Base-by-base conservation (phyloP, 768 basidiomycete species). In the Suillus placidus region DNA sequence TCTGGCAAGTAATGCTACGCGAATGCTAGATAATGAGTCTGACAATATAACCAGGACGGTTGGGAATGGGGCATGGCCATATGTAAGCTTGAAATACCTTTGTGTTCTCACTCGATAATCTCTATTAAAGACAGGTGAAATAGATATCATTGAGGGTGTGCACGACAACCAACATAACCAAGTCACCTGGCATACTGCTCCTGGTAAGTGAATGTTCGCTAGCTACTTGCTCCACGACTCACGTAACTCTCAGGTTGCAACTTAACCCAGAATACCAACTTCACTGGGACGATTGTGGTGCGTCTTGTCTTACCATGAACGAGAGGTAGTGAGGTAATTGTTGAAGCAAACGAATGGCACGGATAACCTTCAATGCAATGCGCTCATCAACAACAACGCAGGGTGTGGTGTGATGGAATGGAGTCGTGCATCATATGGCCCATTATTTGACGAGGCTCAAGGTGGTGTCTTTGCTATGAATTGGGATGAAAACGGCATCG, bases 391-490 rank as follows among this genome's bases (percentile, higher is more conserved):
- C 67, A 73, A 76, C 34, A 92, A 92, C 72, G 82, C 88, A 52
- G 94, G 94, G 8, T 95, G 94, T 69, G 88, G 89, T 43, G 80
- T 94, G 67, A 85, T 83, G 0, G 93, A 95, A 72, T 88, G 87
- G 87, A 94, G 92, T 71, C 82, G 83, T 26, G 88, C 90, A 2
- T 95, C 94, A 0, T 95, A 92, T 76, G 94, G 94, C 0, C 88
- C 90, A 43, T 85, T 84, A 61, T 95, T 95, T 73, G 94, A 95
- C 67, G 82, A 83, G 1, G 87, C 86, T 71, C 86, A 90, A 12
- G 94, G 94, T 6, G 94, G 94, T 4, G 88, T 94, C 3, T 95
- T 93, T 73, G 93, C 88, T 1, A 93, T 94, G 91, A 90, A 91
- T 70, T 95, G 94, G 94, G 91, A 94, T 71, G 84, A 87, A 65